These are phyloP conservation scores for Chaetoceros tenuissimus DNA, from an alignment of 108 stramenopile species.

Conservation along the genomic window DNA sequence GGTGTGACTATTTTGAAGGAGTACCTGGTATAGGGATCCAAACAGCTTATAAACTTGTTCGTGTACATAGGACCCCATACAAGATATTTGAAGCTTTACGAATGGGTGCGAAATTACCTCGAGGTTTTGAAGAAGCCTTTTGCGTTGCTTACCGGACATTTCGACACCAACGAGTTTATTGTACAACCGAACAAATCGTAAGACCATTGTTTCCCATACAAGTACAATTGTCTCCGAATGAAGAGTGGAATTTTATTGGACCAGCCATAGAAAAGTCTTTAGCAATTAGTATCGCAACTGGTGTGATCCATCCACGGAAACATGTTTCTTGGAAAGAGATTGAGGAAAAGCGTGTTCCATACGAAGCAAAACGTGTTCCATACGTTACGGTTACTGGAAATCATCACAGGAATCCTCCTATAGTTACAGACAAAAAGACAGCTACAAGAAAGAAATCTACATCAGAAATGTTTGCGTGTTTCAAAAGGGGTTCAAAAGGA, in stretches of 20 bases:
- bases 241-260: slow-evolving; percentile 33
- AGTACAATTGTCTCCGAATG: slow-evolving; percentile 3
- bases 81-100: slow-evolving; percentile 48
- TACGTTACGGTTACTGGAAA: no score
- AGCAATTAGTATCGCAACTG: slow-evolving; percentile 23
- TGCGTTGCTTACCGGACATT: slow-evolving; percentile 63
- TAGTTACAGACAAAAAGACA: no score
- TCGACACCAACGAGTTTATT: slow-evolving; percentile 70
- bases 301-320: slow-evolving; percentile 23
- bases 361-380: no score
- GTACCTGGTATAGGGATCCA: slow-evolving; percentile 82
- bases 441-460: no score
- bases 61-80: slow-evolving; percentile 37
- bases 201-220: slow-evolving; percentile 30
- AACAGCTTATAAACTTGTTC: slow-evolving; percentile 70
- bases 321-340: background rate
- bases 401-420: no score
- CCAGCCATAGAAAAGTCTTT: slow-evolving; percentile 19
- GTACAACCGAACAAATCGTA: slow-evolving; percentile 20
- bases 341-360: no score
- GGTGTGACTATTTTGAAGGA: slow-evolving; percentile 90
- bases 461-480: no score
- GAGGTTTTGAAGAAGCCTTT: slow-evolving; percentile 48
- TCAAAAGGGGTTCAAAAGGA: no score
- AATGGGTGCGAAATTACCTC: slow-evolving; percentile 32